Conservation (phyloP, 2,329 filamentous ascomycete genomes). For the Curvularia sp. region DNA sequence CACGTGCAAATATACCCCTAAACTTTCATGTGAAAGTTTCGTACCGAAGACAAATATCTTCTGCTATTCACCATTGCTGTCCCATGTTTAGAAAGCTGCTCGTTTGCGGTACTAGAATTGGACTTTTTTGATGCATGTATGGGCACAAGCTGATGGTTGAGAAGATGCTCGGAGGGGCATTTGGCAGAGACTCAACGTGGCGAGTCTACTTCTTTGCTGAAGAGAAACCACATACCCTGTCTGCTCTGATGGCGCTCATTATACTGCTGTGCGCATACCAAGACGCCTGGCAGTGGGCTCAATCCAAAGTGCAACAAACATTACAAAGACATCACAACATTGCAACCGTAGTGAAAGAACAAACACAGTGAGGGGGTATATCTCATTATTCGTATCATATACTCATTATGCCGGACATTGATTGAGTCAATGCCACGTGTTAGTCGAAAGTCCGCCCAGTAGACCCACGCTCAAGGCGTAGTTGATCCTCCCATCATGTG, state of each 20-base stretch:
- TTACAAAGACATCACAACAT: neutral
- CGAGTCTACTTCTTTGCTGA: neutral
- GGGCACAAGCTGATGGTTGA: conserved; percentile 38
- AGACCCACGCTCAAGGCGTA: conserved; percentile 16
- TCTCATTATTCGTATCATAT: conserved; percentile 29
- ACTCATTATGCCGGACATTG: conserved; percentile 23
- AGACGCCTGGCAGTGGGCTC: neutral
- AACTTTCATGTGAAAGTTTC: neutral
- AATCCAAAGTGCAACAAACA: neutral
- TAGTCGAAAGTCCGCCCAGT: conserved; percentile 7
- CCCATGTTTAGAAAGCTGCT: conserved; percentile 27
- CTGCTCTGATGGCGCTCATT: neutral
- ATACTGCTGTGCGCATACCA: neutral
- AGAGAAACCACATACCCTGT: neutral
- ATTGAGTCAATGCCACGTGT: conserved; percentile 17
- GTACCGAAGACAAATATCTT: neutral
- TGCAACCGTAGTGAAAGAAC: too few relatives aligned
- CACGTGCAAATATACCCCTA: neutral
- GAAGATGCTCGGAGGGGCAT: conserved; percentile 34
- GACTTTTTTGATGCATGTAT: conserved; percentile 20
- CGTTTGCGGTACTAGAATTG: conserved; percentile 34
- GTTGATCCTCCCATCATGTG: conserved; percentile 14
- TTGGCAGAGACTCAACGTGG: conserved; percentile 35
- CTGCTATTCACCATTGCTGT: neutral
- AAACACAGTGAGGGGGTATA: conserved; percentile 10